Conservation (phyloP, 2,329 filamentous ascomycete species). For the Colletotrichum simmondsii region DNA sequence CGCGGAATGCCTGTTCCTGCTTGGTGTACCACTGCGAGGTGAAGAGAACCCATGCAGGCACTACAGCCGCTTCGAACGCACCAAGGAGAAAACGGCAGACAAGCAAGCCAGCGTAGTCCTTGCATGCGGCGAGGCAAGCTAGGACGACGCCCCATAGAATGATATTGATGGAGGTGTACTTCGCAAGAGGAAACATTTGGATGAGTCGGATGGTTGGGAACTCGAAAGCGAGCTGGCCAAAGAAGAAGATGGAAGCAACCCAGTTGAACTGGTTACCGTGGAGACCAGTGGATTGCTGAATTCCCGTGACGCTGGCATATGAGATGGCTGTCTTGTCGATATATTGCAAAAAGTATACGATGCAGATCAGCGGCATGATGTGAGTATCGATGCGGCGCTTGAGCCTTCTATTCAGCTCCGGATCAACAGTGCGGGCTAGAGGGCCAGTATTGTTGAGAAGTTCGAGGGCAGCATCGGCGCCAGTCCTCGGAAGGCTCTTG, state of each 20-base stretch:
- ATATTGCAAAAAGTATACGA: conserved; percentile 69
- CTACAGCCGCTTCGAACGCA: conserved; percentile 75
- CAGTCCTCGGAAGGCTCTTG: not conserved
- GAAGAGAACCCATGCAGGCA: conserved; percentile 75
- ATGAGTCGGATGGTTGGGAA: conserved; percentile 51
- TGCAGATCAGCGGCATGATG: conserved; percentile 67
- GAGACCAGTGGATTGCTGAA: conserved; percentile 58
- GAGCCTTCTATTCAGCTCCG: conserved; percentile 46
- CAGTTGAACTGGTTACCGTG: conserved; percentile 55
- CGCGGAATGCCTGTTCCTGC: conserved; percentile 71
- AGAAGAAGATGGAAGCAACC: conserved; percentile 49
- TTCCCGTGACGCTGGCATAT: conserved; percentile 65
- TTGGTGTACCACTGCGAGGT: conserved; percentile 80
- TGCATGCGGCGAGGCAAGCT: conserved; percentile 70
- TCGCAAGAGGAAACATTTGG: conserved; percentile 50
- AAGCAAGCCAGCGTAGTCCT: conserved; percentile 69
- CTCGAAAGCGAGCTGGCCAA: conserved; percentile 48
- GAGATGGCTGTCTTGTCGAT: conserved; percentile 70
- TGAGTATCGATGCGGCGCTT: conserved; percentile 66
- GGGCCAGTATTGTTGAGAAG: conserved; percentile 25
- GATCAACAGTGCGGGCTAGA: conserved; percentile 28
- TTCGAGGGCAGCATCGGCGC: conserved; percentile 19
- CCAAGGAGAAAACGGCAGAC: conserved; percentile 76
- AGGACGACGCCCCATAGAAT: conserved; percentile 53
- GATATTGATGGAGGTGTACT: conserved; percentile 49